These are phyloP conservation scores for sunflower (Helianthus annuus) DNA, from an alignment of 129 eudicot species.

Conservation along the genomic window DNA sequence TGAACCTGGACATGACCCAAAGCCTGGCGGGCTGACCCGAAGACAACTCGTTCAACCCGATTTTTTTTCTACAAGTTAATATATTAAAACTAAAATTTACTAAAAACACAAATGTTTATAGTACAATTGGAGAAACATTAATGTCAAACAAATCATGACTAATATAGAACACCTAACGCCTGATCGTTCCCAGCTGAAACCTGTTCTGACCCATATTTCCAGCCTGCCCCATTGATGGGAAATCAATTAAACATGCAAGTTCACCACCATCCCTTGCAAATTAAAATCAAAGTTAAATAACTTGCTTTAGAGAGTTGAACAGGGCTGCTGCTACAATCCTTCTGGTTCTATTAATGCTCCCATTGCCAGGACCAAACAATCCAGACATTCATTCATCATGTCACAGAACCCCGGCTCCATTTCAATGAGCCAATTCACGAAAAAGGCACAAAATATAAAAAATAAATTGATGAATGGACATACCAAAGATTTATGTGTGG, in stretches of 20 bases:
- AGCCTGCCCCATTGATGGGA: neutral
- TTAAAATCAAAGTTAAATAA: neutral
- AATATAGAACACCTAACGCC: too few relatives aligned
- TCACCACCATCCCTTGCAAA: neutral
- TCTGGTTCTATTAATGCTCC: slow-evolving; percentile 81
- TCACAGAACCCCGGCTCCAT: slow-evolving; percentile 98
- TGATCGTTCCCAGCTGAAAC: neutral
- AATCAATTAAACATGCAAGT: neutral
- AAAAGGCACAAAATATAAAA: slow-evolving; percentile 75
- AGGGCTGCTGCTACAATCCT: slow-evolving; percentile 74
- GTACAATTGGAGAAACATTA: too few relatives aligned
- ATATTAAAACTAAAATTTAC: too few relatives aligned
- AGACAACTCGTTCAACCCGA: too few relatives aligned
- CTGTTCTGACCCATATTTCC: neutral
- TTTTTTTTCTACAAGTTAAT: too few relatives aligned
- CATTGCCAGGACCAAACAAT: slow-evolving; percentile 67
- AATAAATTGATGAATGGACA: too few relatives aligned
- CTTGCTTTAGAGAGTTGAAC: slow-evolving; percentile 94
- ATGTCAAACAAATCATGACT: too few relatives aligned
- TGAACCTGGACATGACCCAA: too few relatives aligned
- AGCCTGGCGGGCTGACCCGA: too few relatives aligned
- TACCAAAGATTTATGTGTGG: too few relatives aligned
- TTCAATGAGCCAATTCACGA: slow-evolving; percentile 78
- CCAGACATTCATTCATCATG: slow-evolving; percentile 69
- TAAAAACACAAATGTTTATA: too few relatives aligned